Evolutionary conservation across 148 eudicot genomes (phyloP).

Genomic region (Suaeda aralocaspica): DNA sequence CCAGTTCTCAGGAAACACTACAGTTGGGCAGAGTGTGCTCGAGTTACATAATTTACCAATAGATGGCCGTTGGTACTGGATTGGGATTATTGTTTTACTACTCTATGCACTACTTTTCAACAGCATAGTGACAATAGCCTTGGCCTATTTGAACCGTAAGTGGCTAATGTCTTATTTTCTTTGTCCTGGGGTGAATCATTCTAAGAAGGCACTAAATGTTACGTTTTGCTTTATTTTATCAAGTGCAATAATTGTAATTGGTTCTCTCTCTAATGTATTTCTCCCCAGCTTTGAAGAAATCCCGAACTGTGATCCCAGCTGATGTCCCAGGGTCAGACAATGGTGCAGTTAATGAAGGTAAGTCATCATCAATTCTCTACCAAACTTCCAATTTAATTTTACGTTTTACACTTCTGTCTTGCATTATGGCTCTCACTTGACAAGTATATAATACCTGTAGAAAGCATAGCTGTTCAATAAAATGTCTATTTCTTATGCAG

Average conservation of each 20-base stretch:
- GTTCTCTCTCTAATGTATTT: constrained; percentile 18
- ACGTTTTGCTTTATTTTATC: background rate
- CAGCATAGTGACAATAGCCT: constrained; percentile 45
- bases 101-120: constrained; percentile 67
- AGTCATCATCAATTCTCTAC: constrained; percentile 11
- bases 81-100: constrained; percentile 60
- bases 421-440: background rate
- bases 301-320: constrained; percentile 40
- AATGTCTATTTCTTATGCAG: constrained; percentile 24
- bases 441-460: background rate
- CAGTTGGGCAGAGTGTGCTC: constrained; percentile 54
- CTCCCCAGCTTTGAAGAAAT: constrained; percentile 53
- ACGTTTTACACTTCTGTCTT: background rate
- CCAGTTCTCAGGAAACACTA: constrained; percentile 35
- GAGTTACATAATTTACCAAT: constrained; percentile 39
- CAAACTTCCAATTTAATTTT: background rate
- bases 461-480: background rate
- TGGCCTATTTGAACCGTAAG: constrained; percentile 70
- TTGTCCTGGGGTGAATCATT: background rate
- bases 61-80: constrained; percentile 69
- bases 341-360: constrained; percentile 29
- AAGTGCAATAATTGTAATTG: background rate
- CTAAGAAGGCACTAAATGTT: background rate
- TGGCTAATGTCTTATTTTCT: background rate
- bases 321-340: constrained; percentile 28